phyloP scores from a whole-genome alignment of 2,329 filamentous ascomycete species.

The Dothistroma pini region DNA sequence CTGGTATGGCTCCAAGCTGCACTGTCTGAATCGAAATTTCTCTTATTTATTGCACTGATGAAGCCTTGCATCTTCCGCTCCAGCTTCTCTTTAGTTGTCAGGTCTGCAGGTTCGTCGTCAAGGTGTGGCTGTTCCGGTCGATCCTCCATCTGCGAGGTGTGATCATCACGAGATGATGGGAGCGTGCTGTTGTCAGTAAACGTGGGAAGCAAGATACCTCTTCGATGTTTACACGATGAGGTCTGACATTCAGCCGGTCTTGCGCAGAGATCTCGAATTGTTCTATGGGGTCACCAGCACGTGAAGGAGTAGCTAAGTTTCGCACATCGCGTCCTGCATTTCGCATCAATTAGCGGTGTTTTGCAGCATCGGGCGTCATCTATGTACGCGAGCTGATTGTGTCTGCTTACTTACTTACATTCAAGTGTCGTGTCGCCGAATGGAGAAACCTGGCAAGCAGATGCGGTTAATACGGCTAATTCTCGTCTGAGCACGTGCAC shows the following conservation, averaged over 20 bases:
- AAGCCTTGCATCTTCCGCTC: constrained; percentile 2
- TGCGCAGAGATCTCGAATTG: too few relatives aligned
- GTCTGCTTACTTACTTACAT: too few relatives aligned
- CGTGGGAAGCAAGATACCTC: not conserved
- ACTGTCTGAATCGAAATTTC: constrained; percentile 9
- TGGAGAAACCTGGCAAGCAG: too few relatives aligned
- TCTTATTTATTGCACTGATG: constrained; percentile 9
- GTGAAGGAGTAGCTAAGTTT: not conserved
- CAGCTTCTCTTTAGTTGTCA: not conserved
- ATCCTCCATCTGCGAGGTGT: not conserved
- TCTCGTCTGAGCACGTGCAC: not conserved
- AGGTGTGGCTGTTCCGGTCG: not conserved
- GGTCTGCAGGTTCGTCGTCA: not conserved
- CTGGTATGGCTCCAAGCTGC: constrained; percentile 7
- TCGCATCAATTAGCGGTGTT: too few relatives aligned
- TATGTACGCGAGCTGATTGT: too few relatives aligned
- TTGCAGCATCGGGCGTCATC: too few relatives aligned
- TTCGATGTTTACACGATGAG: not conserved
- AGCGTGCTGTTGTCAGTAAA: not conserved
- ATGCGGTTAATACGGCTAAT: not conserved
- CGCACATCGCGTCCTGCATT: not conserved
- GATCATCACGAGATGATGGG: not conserved
- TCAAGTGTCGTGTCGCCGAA: too few relatives aligned
- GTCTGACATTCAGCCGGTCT: not conserved
- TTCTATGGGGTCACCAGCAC: too few relatives aligned